A percentile compares a stretch with the other conserved stretches of the same genome.
Evolutionary conservation across 2,329 filamentous ascomycete genomes (phyloP).

Genomic region (Calonectria montana): DNA sequence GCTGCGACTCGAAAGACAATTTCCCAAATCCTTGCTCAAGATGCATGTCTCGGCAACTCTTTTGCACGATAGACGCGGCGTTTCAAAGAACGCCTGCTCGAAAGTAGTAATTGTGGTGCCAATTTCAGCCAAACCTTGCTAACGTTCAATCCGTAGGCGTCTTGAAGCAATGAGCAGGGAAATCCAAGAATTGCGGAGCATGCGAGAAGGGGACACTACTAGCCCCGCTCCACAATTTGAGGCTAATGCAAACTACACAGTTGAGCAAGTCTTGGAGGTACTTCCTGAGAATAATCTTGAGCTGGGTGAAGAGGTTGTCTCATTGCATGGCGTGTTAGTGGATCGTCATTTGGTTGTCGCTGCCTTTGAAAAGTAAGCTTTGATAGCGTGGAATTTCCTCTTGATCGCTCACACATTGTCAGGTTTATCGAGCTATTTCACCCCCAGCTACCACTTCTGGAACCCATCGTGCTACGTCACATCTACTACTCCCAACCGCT

Average conservation of each 20-base stretch:
- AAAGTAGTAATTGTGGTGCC: constrained; percentile 16
- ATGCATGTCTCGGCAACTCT: constrained; percentile 29
- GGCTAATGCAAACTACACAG: background rate
- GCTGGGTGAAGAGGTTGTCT: background rate
- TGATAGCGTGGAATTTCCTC: rapidly evolving
- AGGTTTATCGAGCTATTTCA: constrained; percentile 34
- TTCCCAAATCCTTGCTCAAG: constrained; percentile 35
- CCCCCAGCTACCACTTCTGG: constrained; percentile 28
- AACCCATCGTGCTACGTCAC: constrained; percentile 2
- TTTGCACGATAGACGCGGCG: constrained; percentile 33
- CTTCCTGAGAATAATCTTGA: constrained; percentile 25
- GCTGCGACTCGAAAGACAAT: constrained; percentile 34
- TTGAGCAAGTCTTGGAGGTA: background rate
- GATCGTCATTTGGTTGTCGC: constrained; percentile 18
- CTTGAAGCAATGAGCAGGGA: constrained; percentile 35
- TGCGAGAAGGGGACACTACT: constrained; percentile 16
- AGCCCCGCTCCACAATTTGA: background rate
- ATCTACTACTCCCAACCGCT: constrained; percentile 20
- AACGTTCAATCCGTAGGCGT: background rate
- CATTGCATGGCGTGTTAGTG: constrained; percentile 9
- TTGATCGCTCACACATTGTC: background rate
- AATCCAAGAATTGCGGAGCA: constrained; percentile 33
- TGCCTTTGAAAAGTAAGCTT: constrained; percentile 24
- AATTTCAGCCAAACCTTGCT: background rate
- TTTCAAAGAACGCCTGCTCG: constrained; percentile 33